phyloP scores from a whole-genome alignment of 2,329 filamentous ascomycete species.

The Ophiocordyceps australis region DNA sequence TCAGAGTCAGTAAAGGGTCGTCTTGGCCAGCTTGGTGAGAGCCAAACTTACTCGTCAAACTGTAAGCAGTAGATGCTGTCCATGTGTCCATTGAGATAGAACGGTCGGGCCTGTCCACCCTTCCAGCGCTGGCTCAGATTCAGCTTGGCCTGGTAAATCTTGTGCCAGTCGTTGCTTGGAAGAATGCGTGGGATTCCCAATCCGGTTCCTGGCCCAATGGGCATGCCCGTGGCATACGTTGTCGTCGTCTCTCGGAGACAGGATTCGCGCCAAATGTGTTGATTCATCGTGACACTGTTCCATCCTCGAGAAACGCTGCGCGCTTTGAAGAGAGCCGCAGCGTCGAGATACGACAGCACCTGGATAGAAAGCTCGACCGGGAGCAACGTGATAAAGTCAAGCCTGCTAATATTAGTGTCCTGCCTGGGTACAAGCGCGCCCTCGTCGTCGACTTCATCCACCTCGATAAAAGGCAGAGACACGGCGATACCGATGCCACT shows the following conservation, averaged over 20 bases:
- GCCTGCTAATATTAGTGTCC: slow-evolving; percentile 25
- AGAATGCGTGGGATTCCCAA: slow-evolving; percentile 34
- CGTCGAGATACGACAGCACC: slow-evolving; percentile 37
- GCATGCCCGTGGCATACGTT: slow-evolving; percentile 38
- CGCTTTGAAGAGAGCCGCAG: slow-evolving; percentile 27
- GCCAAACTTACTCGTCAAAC: slow-evolving; percentile 66
- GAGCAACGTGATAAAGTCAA: slow-evolving; percentile 38
- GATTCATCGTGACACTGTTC: slow-evolving; percentile 26
- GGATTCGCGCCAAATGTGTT: slow-evolving; percentile 45
- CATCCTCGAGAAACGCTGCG: slow-evolving; percentile 32
- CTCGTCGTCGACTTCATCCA: slow-evolving; percentile 16
- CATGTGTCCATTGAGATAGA: slow-evolving; percentile 83
- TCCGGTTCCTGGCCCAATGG: slow-evolving; percentile 32
- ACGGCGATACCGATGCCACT: slow-evolving; percentile 46
- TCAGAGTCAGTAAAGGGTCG: slow-evolving; percentile 5
- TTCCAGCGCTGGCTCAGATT: slow-evolving; percentile 68
- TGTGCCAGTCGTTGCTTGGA: slow-evolving; percentile 65
- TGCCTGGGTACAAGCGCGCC: slow-evolving; percentile 12
- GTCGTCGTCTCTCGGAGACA: slow-evolving; percentile 41
- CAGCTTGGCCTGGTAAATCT: slow-evolving; percentile 62
- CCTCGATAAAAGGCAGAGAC: slow-evolving; percentile 20
- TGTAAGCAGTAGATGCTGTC: slow-evolving; percentile 97
- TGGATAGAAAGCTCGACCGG: slow-evolving; percentile 41
- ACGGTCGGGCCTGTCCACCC: slow-evolving; percentile 55
- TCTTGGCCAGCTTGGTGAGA: not conserved